These are phyloP conservation scores for Tolypocladium ovalisporum DNA, from an alignment of 2,329 filamentous ascomycete species.

Conservation along the genomic window DNA sequence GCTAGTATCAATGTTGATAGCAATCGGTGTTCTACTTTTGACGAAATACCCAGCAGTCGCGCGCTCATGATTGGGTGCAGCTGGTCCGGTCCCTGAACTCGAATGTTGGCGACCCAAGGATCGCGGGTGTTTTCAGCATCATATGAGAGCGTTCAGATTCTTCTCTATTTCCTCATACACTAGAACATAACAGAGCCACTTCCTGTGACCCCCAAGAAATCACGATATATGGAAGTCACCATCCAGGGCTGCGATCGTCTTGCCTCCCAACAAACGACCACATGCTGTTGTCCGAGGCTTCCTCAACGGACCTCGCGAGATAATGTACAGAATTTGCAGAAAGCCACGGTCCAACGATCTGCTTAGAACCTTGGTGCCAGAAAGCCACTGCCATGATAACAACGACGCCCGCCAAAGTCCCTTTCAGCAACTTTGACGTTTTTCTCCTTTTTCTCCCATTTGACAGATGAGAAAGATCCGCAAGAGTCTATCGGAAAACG, in stretches of 20 bases:
- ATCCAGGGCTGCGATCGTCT: neutral
- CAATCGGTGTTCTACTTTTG: too few relatives aligned
- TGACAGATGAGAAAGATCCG: constrained; percentile 3
- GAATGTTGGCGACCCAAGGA: neutral
- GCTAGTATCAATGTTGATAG: too few relatives aligned
- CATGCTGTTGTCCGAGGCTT: neutral
- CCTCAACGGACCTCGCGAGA: neutral
- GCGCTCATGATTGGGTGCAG: neutral
- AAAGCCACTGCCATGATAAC: neutral
- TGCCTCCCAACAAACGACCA: neutral
- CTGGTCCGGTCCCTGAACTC: too few relatives aligned
- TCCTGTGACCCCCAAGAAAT: neutral
- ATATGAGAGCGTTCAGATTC: neutral
- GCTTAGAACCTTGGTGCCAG: neutral
- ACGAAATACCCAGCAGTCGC: neutral
- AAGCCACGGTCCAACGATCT: neutral
- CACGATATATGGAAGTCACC: neutral
- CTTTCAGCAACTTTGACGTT: neutral
- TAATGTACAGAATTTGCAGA: neutral
- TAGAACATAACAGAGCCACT: constrained; percentile 12
- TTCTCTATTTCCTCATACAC: constrained; percentile 17
- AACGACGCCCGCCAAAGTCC: neutral
- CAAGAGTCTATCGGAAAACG: constrained; percentile 1
- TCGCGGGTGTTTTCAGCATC: neutral
- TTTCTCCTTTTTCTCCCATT: neutral